A percentile compares a stretch with the other conserved stretches of the same genome.
Conservation (phyloP, 2,329 filamentous ascomycete species). For the Pyricularia sp. region DNA sequence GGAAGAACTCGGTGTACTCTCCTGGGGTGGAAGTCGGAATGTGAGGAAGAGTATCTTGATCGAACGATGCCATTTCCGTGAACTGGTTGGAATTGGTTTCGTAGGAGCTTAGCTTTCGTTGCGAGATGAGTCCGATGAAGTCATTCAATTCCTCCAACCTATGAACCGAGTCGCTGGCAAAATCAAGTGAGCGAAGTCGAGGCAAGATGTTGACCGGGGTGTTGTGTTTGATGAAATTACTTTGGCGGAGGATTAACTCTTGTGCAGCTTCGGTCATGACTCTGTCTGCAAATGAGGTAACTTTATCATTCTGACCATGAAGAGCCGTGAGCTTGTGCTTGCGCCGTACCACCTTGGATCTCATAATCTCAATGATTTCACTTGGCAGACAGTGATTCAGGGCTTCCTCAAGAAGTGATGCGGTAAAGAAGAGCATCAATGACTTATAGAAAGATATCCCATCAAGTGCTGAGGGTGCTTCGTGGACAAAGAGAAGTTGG, state of each 20-base stretch:
- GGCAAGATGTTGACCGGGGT: background rate
- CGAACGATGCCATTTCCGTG: background rate
- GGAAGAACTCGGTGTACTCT: conserved; percentile 8
- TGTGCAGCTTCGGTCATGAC: background rate
- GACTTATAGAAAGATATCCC: background rate
- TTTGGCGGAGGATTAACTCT: background rate
- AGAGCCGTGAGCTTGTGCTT: background rate
- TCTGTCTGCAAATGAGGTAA: background rate
- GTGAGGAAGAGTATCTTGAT: background rate
- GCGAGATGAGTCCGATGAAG: background rate
- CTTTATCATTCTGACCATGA: background rate
- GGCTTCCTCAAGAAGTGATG: background rate
- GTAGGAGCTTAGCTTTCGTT: background rate
- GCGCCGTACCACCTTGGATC: background rate
- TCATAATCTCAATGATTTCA: background rate
- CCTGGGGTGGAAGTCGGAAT: background rate
- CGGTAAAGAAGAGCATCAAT: background rate
- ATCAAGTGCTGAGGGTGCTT: background rate
- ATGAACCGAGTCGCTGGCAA: background rate
- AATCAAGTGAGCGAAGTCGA: background rate
- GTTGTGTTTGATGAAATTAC: background rate
- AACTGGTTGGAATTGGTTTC: background rate
- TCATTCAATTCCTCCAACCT: background rate
- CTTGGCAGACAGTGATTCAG: background rate
- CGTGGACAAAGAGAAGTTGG: background rate